Evolutionary conservation across 257 asterid genomes (phyloP), one percentile per base, ranked within the genome.

Genomic region (Lavandula angustifolia): DNA sequence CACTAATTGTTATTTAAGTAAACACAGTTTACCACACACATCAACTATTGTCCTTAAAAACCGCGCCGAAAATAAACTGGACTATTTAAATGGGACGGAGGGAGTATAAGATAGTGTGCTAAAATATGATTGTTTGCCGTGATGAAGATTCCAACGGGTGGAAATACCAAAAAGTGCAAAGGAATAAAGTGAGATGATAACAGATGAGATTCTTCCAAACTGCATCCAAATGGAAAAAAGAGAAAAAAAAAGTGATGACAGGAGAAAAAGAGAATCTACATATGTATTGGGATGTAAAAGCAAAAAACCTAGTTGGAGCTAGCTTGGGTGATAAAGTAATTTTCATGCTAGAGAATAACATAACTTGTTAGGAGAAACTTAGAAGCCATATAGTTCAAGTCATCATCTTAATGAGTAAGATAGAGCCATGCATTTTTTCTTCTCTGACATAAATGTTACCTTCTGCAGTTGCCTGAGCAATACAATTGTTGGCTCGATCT

Each of bases 181-280:
- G 74, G 77, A 71, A 66, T 76, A 76, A 76, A 76, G 80, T 32
- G 33, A 14, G 33, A 60, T 17, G 49, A 51, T 60, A 10, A 37
- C 37, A 49, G 44, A 14, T 10, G 34, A 47, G 40, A 66, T 37
- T 59, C 42, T 48, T 48, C 55, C 70, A 60, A 61, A 44, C 27
- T 22, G 27, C 32, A 12, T 43, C 67, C 67, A 61, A 61, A 44
- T 16, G 17, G 9, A 14, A 8, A 61, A 64, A 22, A 14, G 43
- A 34, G 42, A 41, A 34, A 48, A 10, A 35, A 13, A 41, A 33
- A 57, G 33, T 35, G 29, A 29, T 31, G 62, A 48, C 33, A 41
- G 16, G 38, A 9, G 7, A 14, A 7, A 3, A 35, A 56, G 16
- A 35, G 33, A 42, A 42, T 41, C 38, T 34, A 4, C 7, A 4